Conservation (phyloP, 108 stramenopile species). For the Cylindrotheca fusiformis region DNA sequence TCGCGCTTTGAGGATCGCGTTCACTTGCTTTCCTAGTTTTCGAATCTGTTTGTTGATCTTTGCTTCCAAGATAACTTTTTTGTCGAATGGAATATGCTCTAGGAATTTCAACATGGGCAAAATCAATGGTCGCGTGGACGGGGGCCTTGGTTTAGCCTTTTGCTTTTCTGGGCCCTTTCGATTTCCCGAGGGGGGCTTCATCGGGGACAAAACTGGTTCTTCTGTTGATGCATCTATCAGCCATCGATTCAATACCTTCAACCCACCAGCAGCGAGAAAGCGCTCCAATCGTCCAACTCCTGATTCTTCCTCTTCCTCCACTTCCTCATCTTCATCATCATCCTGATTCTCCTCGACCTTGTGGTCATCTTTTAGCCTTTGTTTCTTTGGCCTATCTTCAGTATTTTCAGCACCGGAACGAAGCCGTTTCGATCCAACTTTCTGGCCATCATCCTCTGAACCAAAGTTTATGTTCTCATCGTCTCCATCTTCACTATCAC, state of each 20-base stretch:
- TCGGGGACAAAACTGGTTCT: conserved; percentile 6
- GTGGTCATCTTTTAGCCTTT: background rate
- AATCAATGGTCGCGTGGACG: conserved; percentile 36
- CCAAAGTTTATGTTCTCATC: too few species aligned
- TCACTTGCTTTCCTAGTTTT: conserved; percentile 42
- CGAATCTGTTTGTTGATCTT: conserved; percentile 61
- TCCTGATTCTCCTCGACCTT: conserved; percentile 8
- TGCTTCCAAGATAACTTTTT: conserved; percentile 38
- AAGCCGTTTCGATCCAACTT: background rate
- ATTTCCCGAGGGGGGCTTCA: background rate
- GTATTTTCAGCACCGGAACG: background rate
- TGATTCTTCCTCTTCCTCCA: conserved; percentile 3
- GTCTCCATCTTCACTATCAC: background rate
- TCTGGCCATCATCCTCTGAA: conserved; percentile 1
- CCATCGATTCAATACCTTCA: conserved; percentile 53
- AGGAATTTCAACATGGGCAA: conserved; percentile 38
- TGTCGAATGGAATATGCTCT: conserved; percentile 45
- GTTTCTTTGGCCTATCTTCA: background rate
- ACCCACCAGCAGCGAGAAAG: conserved; percentile 49
- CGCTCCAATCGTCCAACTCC: conserved; percentile 14
- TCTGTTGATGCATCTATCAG: conserved; percentile 34
- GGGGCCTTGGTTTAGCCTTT: conserved; percentile 10
- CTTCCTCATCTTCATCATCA: conserved; percentile 7
- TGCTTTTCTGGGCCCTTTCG: background rate
- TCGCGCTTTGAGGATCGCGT: conserved; percentile 16